Base-by-base conservation (phyloP, 345 rosid species). In the Citrus cavaleriei region DNA sequence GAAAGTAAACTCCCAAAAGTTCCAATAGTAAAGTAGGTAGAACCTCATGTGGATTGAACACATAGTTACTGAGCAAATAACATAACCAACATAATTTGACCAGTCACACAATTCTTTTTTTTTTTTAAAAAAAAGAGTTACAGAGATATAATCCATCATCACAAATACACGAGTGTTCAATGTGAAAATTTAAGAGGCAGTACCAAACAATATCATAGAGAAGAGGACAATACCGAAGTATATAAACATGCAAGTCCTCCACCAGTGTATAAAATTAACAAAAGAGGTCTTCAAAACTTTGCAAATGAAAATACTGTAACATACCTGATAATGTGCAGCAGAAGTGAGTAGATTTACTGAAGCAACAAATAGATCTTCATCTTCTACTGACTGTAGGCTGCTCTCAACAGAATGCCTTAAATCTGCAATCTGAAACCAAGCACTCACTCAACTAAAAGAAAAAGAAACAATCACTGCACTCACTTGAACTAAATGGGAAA, bases 321-420 rank as follows among this genome's bases (percentile, higher is more conserved):
- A 78, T 62, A 92, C 97, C 95, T 93, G 98, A 88, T 85, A 89
- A 77, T 79, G 81, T 75, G 99, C 94, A 5, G 94, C 91, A 83
- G 91, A 87, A 71, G 89, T 83, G 40, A 96, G 93, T 78, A 96
- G 77, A 84, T 87, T 83, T 59, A 88, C 77, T 57, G 87, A 42
- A 75, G 95, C 90, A 84, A 88, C 55, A 73, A 90, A 87, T 51
- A 90, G 86, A 82, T 90, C 95, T 84, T 88, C 94, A 84, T 90
- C 85, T 83, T 73, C 76, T 18, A 76, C 82, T 34, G 87, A 74
- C 75, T 77, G 84, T 71, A 91, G 70, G 28, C 87, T 86, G 69
- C 79, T 30, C 68, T 81, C 71, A 59, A 90, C 54, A 68, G 95
- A 81, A 75, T 77, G 82, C 80, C 86, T 87, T 37, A 94, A 80